Conservation (phyloP, 768 basidiomycete species). For the Boletus eberwhitei region DNA sequence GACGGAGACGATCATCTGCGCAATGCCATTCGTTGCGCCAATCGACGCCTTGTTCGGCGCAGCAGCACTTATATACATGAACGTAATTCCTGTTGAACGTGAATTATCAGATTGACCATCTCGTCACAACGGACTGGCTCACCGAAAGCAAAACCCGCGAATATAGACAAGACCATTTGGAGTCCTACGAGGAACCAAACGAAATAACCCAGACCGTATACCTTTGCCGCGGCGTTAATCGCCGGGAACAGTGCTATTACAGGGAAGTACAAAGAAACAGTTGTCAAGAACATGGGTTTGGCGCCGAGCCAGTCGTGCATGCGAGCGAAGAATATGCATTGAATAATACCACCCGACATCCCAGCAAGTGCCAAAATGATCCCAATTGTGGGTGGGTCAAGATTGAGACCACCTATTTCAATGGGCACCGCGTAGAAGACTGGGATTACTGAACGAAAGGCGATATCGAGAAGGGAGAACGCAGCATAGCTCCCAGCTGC, state of each 20-base stretch:
- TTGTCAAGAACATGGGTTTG: slow-evolving; percentile 51
- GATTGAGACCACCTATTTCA: slow-evolving; percentile 28
- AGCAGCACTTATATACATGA: slow-evolving; percentile 64
- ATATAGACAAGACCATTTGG: slow-evolving; percentile 45
- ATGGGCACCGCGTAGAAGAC: slow-evolving; percentile 33
- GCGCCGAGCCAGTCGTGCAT: slow-evolving; percentile 57
- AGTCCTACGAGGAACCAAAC: slow-evolving; percentile 52
- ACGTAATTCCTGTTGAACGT: slow-evolving; percentile 49
- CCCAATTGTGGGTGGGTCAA: slow-evolving; percentile 31
- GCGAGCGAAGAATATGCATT: slow-evolving; percentile 58
- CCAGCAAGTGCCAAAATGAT: slow-evolving; percentile 25
- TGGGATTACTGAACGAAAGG: slow-evolving; percentile 46
- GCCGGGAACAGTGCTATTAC: slow-evolving; percentile 42
- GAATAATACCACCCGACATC: slow-evolving; percentile 40
- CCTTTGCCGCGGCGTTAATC: slow-evolving; percentile 37
- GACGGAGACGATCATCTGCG: slow-evolving; percentile 15
- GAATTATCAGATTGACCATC: background rate
- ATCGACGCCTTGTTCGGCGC: slow-evolving; percentile 66
- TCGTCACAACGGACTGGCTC: slow-evolving; percentile 18
- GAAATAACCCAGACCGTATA: slow-evolving; percentile 35
- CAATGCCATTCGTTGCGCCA: slow-evolving; percentile 67
- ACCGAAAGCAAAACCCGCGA: slow-evolving; percentile 55
- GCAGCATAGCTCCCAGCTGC: slow-evolving; percentile 59
- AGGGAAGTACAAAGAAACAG: slow-evolving; percentile 47
- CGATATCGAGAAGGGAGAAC: slow-evolving; percentile 61